Evolutionary conservation across 2,329 filamentous ascomycete genomes (phyloP), one percentile per base, ranked within the genome.

Genomic region (Curvularia lunata): DNA sequence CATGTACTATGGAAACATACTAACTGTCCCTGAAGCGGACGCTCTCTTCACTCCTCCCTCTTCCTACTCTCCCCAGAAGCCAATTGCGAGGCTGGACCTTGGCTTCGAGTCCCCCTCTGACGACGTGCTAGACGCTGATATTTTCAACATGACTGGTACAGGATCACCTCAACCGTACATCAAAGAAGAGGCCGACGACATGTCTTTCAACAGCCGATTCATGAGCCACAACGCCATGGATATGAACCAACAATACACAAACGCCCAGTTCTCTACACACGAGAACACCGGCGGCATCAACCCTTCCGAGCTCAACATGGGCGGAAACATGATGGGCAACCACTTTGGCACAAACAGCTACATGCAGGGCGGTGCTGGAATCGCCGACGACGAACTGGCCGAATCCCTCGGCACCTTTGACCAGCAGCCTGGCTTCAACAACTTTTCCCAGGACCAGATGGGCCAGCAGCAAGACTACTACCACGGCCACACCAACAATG

Each of bases 371-470:
- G 90, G 89, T 59, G 90, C 91, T 10, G 85, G 89, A 40, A 93
- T 97, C 65, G 89, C 87, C 61, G 94, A 97, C 64, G 94, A 97
- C 63, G 94, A 97, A 74, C 83, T 98, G 46, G 84, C 94, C 46
- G 93, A 97, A 64, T 75, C 73, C 1, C 82, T 94, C 8, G 84
- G 79, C 42, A 84, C 83, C 66, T 82, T 85, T 28, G 80, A 83
- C 45, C 76, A 79, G 48, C 72, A 72, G 32, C 69, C 75, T 59
- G 68, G 72, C 47, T 74, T 73, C 62, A 66, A 65, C 58, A 84
- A 86, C 54, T 89, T 84, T 58, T 79, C 80, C 49, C 81, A 88
- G 70, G 83, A 82, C 66, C 81, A 82, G 52, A 76, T 85, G 64
- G 82, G 82, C 53, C 87, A 90, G 75, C 66, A 74, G 76, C 66